phyloP scores from a whole-genome alignment of 1,284 basidiomycete genomes.

The Pseudomicrostroma phylloplanum region DNA sequence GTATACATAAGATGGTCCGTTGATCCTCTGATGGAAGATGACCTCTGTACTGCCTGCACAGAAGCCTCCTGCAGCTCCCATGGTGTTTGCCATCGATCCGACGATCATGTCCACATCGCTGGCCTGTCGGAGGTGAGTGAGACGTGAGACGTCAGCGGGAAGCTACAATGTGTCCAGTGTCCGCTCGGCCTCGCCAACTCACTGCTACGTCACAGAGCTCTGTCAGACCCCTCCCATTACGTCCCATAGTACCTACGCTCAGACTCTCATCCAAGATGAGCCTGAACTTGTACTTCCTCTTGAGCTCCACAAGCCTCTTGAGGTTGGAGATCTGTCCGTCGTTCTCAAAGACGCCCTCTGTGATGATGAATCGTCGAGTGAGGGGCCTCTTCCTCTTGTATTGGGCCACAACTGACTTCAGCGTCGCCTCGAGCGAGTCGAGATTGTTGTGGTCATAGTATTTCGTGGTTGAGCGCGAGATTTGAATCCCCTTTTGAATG shows the following conservation, averaged over 20 bases:
- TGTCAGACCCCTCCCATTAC: conserved; percentile 87
- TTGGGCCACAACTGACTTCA: conserved; percentile 78
- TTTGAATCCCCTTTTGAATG: conserved; percentile 94
- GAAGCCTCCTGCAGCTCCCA: conserved; percentile 84
- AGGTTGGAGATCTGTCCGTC: conserved; percentile 87
- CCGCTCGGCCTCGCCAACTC: neutral
- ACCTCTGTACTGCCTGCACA: conserved; percentile 82
- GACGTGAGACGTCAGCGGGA: neutral
- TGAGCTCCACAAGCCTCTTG: conserved; percentile 86
- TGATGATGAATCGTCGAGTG: conserved; percentile 89
- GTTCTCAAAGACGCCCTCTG: conserved; percentile 93
- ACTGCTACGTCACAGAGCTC: conserved; percentile 80
- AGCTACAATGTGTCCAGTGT: neutral
- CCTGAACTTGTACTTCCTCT: conserved; percentile 90
- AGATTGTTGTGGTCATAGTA: conserved; percentile 70
- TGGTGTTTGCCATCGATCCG: conserved; percentile 78
- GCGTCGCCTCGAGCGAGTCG: conserved; percentile 78
- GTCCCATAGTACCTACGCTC: conserved; percentile 85
- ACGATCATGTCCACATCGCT: conserved; percentile 58
- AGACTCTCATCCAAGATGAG: conserved; percentile 88
- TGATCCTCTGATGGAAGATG: conserved; percentile 89
- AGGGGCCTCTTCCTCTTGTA: conserved; percentile 75
- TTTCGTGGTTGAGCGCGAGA: conserved; percentile 81
- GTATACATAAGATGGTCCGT: conserved; percentile 90
- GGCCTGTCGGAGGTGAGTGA: conserved; percentile 28